These are phyloP conservation scores for Diaporthe caulivora DNA, from an alignment of 2,329 filamentous ascomycete species.

Conservation along the genomic window DNA sequence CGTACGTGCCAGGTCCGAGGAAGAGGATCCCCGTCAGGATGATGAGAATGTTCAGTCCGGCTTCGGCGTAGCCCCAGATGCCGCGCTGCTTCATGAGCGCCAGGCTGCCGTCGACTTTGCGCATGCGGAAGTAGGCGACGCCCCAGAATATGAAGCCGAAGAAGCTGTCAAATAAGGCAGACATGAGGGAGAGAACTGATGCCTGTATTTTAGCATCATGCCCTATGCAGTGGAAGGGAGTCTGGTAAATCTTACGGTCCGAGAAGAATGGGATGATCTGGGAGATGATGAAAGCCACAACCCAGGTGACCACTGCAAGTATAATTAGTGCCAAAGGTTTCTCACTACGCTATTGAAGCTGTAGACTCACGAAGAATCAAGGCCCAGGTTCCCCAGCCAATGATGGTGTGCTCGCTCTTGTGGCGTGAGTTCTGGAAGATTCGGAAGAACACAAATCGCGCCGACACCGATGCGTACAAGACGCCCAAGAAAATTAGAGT, in stretches of 20 bases:
- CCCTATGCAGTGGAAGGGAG: conserved; percentile 41
- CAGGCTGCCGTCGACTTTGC: conserved; percentile 70
- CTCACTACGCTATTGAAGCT: not conserved
- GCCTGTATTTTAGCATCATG: conserved; percentile 26
- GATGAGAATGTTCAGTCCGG: conserved; percentile 78
- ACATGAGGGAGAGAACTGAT: conserved; percentile 77
- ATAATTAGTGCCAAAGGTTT: conserved; percentile 27
- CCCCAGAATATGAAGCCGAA: conserved; percentile 98
- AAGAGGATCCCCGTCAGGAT: conserved; percentile 85
- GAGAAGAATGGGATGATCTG: conserved; percentile 95
- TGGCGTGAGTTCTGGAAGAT: conserved; percentile 84
- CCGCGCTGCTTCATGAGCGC: conserved; percentile 66
- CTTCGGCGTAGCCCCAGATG: conserved; percentile 63
- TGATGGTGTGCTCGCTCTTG: conserved; percentile 82
- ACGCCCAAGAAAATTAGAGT: conserved; percentile 94
- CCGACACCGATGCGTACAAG: conserved; percentile 89
- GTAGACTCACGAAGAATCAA: conserved; percentile 71
- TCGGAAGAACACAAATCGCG: conserved; percentile 92
- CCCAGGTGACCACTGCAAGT: conserved; percentile 73
- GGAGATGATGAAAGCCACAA: conserved; percentile 91
- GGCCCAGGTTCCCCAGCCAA: conserved; percentile 85
- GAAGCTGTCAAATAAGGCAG: conserved; percentile 92
- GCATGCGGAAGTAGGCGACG: conserved; percentile 83
- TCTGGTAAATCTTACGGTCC: conserved; percentile 63
- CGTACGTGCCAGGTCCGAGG: conserved; percentile 85